A percentile compares a stretch with the other conserved stretches of the same genome.
Evolutionary conservation across 129 eudicot species (phyloP).

Genomic region (Lactuca sativa): DNA sequence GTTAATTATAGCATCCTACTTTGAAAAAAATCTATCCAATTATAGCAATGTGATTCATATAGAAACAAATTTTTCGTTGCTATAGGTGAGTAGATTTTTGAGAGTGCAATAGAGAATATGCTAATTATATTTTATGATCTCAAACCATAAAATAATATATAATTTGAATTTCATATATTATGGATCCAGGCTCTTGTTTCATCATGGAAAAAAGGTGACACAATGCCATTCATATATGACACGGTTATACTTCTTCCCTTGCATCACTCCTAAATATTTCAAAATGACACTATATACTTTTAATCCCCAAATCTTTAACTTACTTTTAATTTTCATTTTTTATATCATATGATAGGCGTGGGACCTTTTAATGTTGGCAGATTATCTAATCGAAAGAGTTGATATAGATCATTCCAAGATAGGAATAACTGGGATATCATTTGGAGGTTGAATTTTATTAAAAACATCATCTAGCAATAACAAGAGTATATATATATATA

Average conservation of each 20-base stretch:
- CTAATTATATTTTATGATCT: too few species aligned
- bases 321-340: too few species aligned
- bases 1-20: too few species aligned
- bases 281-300: not conserved
- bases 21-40: not conserved
- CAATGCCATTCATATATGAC: constrained; percentile 97
- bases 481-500: constrained; percentile 4
- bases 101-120: too few species aligned
- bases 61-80: too few species aligned
- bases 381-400: constrained; percentile 71
- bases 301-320: too few species aligned
- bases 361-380: constrained; percentile 93
- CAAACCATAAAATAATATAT: too few species aligned
- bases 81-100: too few species aligned
- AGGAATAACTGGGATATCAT: constrained; percentile 97
- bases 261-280: constrained; percentile 1
- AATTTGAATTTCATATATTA: not conserved
- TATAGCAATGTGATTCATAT: not conserved
- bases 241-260: constrained; percentile 53
- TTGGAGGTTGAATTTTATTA: constrained; percentile 62
- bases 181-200: constrained; percentile 68
- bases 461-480: not conserved
- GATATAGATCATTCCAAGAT: constrained; percentile 76
- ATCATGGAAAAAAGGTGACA: constrained; percentile 86
- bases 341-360: constrained; percentile 57